Conservation (phyloP, 192 early-diverging fungal species). For the Mortierella hygrophila region DNA sequence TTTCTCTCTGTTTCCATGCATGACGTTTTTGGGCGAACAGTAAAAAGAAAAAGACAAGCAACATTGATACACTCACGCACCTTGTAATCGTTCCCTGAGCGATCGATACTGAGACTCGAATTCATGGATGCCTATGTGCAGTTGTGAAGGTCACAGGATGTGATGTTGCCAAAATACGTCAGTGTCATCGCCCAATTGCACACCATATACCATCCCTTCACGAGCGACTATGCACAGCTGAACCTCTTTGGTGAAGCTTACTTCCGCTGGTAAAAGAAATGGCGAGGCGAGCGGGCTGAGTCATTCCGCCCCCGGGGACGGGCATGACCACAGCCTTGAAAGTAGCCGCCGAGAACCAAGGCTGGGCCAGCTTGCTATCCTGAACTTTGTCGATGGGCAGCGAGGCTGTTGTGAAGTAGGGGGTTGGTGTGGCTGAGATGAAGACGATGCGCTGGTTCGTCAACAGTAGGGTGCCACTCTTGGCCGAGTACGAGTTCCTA, state of each 20-base stretch:
- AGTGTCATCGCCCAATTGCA: neutral
- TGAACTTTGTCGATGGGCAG: conserved; percentile 44
- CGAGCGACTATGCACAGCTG: no score
- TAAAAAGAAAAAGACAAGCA: neutral
- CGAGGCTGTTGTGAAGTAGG: conserved; percentile 36
- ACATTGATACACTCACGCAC: conserved; percentile 4
- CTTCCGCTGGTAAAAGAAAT: conserved; percentile 36
- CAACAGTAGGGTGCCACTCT: conserved; percentile 38
- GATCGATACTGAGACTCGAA: conserved; percentile 47
- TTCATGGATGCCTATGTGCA: conserved; percentile 28
- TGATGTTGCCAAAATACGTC: neutral
- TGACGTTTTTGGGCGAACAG: neutral
- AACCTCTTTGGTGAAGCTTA: neutral
- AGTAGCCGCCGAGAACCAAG: conserved; percentile 44
- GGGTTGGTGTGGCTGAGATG: conserved; percentile 18
- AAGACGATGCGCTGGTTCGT: conserved; percentile 49
- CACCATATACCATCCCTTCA: no score
- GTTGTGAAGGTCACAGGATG: conserved; percentile 19
- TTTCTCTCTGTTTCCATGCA: neutral
- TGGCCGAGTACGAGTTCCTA: conserved; percentile 35
- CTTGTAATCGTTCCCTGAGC: conserved; percentile 39
- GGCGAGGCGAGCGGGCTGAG: conserved; percentile 38
- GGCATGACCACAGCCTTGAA: conserved; percentile 52
- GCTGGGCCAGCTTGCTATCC: conserved; percentile 39
- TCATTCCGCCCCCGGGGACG: conserved; percentile 35